These are phyloP conservation scores for Protomyces inouyei DNA, from an alignment of 1,139 yeast genomes.

Conservation along the genomic window DNA sequence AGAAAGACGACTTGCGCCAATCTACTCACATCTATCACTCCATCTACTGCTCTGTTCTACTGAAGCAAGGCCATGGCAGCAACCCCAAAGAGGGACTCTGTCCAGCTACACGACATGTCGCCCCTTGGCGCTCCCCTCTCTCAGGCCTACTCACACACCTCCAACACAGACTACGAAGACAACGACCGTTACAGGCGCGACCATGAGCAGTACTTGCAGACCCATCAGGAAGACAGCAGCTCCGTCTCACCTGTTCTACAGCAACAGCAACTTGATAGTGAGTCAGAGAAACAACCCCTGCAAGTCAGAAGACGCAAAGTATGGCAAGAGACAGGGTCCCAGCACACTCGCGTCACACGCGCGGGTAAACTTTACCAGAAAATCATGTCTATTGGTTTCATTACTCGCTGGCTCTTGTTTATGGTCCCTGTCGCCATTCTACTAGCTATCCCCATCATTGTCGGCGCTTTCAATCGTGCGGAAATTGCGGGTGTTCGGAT, in stretches of 20 bases:
- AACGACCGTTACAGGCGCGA: neutral
- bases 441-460: conserved; percentile 42
- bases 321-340: conserved; percentile 7
- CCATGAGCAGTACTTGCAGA: neutral
- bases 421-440: conserved; percentile 43
- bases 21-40: too few species aligned
- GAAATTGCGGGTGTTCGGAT: conserved; percentile 40
- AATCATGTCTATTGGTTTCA: conserved; percentile 33
- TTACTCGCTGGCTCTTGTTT: conserved; percentile 40
- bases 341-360: conserved; percentile 17
- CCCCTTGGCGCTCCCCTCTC: neutral
- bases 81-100: neutral
- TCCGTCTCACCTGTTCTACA: neutral
- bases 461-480: conserved; percentile 40
- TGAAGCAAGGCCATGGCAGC: neutral
- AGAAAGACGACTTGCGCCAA: too few species aligned
- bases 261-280: conserved; percentile 2
- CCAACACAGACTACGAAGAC: neutral
- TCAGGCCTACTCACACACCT: neutral
- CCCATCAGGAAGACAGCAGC: neutral
- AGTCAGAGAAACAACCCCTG: conserved; percentile 1
- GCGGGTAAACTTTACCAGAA: conserved; percentile 25
- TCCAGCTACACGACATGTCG: neutral
- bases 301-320: conserved; percentile 14
- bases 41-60: too few species aligned